phyloP scores from a whole-genome alignment of 2,329 filamentous ascomycete genomes.

The Aspergillus unguis region DNA sequence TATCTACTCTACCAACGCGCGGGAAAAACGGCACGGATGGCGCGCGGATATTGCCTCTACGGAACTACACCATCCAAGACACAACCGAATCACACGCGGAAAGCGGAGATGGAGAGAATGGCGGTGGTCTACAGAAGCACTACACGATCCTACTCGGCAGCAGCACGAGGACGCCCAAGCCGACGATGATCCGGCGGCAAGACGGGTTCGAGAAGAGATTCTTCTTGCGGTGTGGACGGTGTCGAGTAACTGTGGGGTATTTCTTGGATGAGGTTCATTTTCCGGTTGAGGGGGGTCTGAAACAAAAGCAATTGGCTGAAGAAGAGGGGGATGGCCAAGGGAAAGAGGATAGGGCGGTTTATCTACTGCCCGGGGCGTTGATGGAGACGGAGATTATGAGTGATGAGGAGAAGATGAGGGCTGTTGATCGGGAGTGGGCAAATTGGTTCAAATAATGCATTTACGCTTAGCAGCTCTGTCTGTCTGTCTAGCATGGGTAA shows the following conservation, averaged over 20 bases:
- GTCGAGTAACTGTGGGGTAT: slow-evolving; percentile 61
- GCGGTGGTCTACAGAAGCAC: slow-evolving; percentile 18
- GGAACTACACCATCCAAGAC: slow-evolving; percentile 21
- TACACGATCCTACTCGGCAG: slow-evolving; percentile 53
- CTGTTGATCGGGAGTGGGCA: slow-evolving; percentile 37
- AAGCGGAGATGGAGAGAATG: slow-evolving; percentile 20
- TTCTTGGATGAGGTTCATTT: slow-evolving; percentile 55
- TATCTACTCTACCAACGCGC: slow-evolving; percentile 54
- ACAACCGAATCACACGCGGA: slow-evolving; percentile 6
- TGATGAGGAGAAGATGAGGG: slow-evolving; percentile 31
- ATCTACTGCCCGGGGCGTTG: slow-evolving; percentile 59
- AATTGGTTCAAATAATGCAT: slow-evolving; percentile 20
- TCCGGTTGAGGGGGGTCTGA: slow-evolving; percentile 2
- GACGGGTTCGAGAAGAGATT: slow-evolving; percentile 68
- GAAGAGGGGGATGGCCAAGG: slow-evolving; percentile 34
- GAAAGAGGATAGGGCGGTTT: slow-evolving; percentile 46
- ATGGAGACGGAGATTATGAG: slow-evolving; percentile 57
- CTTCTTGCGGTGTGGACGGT: slow-evolving; percentile 58
- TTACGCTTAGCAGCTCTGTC: not conserved
- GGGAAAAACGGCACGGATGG: slow-evolving; percentile 49
- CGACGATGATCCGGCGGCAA: slow-evolving; percentile 53
- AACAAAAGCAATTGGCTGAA: slow-evolving; percentile 6
- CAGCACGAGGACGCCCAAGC: slow-evolving; percentile 46
- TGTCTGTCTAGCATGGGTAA: too few species aligned
- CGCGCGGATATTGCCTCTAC: slow-evolving; percentile 58